phyloP scores from a whole-genome alignment of 805 yeast species.

The Pichia californica region DNA sequence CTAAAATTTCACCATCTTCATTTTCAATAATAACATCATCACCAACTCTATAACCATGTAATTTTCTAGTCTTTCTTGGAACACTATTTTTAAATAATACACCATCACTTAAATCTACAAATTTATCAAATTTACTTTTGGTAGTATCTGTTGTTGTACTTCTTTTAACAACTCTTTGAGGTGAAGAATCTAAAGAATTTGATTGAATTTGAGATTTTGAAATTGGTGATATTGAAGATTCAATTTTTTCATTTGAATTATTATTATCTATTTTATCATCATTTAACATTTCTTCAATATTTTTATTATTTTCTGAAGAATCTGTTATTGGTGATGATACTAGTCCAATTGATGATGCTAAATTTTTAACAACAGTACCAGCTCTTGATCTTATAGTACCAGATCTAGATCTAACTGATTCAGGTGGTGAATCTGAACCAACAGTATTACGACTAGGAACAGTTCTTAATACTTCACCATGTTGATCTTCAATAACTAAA shows the following conservation, averaged over 20 bases:
- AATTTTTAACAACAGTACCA: conserved; percentile 5
- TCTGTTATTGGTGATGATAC: background rate
- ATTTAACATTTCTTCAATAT: conserved; percentile 6
- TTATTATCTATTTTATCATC: background rate
- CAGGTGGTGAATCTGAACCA: background rate
- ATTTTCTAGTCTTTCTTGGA: conserved; percentile 21
- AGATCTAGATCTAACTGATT: conserved; percentile 7
- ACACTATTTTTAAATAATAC: conserved; percentile 5
- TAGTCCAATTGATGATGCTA: conserved; percentile 10
- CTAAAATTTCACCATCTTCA: conserved; percentile 84
- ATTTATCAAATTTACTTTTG: conserved; percentile 8
- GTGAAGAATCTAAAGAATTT: too few species aligned
- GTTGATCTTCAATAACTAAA: conserved; percentile 71
- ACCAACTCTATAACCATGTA: conserved; percentile 73
- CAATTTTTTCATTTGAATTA: too few species aligned
- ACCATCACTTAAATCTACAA: conserved; percentile 7
- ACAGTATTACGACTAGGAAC: conserved; percentile 27
- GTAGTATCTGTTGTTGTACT: background rate
- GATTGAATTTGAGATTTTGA: too few species aligned
- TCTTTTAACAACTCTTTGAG: background rate
- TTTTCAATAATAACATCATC: conserved; percentile 78
- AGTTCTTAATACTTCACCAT: conserved; percentile 73
- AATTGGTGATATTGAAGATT: too few species aligned
- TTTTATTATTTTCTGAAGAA: background rate
- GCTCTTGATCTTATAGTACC: conserved; percentile 12